Evolutionary conservation across 306 rosid genomes (phyloP).

Genomic region (Morella rubra): DNA sequence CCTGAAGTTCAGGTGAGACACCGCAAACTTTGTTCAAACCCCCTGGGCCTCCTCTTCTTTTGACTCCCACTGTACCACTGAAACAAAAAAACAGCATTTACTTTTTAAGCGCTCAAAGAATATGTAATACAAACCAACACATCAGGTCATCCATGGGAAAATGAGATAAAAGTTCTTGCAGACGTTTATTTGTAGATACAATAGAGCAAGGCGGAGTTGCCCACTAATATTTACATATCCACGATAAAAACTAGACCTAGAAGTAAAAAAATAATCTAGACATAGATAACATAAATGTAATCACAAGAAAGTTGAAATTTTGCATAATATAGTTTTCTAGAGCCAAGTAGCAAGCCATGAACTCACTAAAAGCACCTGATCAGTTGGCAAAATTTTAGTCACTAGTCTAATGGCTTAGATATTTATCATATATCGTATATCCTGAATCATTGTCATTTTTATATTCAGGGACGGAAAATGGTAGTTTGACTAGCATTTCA

Average conservation of each 20-base stretch:
- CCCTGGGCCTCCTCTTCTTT: slow-evolving; percentile 76
- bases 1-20: slow-evolving; percentile 76
- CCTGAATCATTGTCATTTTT: background rate
- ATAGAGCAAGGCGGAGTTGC: background rate
- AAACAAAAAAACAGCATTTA: slow-evolving; percentile 5
- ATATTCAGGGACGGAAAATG: background rate
- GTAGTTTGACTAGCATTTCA: background rate
- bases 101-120: slow-evolving; percentile 34
- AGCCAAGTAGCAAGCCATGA: background rate
- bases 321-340: background rate
- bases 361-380: background rate
- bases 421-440: background rate
- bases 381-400: background rate
- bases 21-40: slow-evolving; percentile 79
- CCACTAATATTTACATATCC: background rate
- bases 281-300: background rate
- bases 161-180: background rate
- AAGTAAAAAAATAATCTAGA: background rate
- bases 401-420: background rate
- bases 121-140: slow-evolving; percentile 1
- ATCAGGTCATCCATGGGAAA: slow-evolving; percentile 14
- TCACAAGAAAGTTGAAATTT: background rate
- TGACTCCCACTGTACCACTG: slow-evolving; percentile 56
- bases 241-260: no score
- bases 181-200: background rate